Conservation (phyloP, 257 asterid genomes). For the Cordia subcordata region DNA sequence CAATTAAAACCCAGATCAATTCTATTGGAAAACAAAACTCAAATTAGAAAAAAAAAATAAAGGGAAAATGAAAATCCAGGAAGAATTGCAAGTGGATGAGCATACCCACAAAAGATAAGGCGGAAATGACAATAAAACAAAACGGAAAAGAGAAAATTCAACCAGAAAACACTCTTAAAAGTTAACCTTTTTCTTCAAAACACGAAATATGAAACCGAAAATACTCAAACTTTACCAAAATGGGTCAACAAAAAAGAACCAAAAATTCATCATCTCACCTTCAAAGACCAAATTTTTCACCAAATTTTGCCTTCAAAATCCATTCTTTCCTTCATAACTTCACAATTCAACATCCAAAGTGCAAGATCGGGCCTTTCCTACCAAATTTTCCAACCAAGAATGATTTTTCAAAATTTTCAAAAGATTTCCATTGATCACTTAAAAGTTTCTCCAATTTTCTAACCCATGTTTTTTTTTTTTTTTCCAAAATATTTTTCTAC, state of each 20-base stretch:
- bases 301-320: constrained; percentile 3
- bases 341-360: constrained; percentile 4
- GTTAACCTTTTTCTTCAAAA: constrained; percentile 8
- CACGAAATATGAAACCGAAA: constrained; percentile 4
- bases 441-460: neutral
- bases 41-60: neutral
- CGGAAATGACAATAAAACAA: neutral
- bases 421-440: constrained; percentile 9
- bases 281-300: constrained; percentile 4
- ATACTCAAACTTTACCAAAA: constrained; percentile 9
- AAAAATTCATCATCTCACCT: constrained; percentile 21
- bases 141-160: constrained; percentile 6
- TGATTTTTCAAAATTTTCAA: neutral
- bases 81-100: neutral
- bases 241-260: neutral
- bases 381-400: constrained; percentile 8
- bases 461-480: constrained; percentile 11
- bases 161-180: too few relatives aligned
- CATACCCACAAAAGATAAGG: neutral
- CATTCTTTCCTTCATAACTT: neutral
- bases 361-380: constrained; percentile 15
- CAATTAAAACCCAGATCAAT: constrained; percentile 40
- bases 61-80: neutral
- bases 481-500: neutral
- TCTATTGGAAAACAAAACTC: constrained; percentile 3